A percentile compares a stretch with the other conserved stretches of the same genome.
These are phyloP conservation scores for Steccherinum ochraceum DNA, from an alignment of 768 basidiomycete genomes.

Conservation along the genomic window DNA sequence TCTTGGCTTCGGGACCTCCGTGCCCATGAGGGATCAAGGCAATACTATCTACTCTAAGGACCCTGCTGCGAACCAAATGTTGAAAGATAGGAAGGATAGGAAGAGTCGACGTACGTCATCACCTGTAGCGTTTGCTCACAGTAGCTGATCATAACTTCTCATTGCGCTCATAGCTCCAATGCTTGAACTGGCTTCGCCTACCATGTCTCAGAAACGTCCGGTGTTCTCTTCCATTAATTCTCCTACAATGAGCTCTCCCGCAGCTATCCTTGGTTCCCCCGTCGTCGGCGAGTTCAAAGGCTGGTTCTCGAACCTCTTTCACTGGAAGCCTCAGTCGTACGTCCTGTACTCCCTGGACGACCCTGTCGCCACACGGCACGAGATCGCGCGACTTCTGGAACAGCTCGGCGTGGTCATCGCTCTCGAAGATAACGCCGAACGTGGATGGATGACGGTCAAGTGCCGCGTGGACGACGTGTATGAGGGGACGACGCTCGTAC, in stretches of 20 bases:
- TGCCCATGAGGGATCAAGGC: conserved; percentile 22
- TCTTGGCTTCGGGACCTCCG: conserved; percentile 25
- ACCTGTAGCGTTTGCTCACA: background rate
- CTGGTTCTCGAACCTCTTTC: conserved; percentile 95
- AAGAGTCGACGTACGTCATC: conserved; percentile 48
- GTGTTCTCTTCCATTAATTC: conserved; percentile 41
- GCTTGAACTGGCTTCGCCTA: conserved; percentile 42
- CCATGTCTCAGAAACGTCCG: conserved; percentile 32
- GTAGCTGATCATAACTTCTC: background rate
- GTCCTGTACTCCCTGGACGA: conserved; percentile 53
- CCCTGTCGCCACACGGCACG: conserved; percentile 53
- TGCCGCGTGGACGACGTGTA: conserved; percentile 47
- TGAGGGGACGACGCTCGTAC: conserved; percentile 33
- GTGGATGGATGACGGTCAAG: conserved; percentile 35
- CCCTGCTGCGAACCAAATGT: conserved; percentile 33
- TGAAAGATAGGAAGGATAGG: conserved; percentile 36
- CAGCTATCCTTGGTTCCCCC: conserved; percentile 48
- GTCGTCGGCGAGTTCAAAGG: conserved; percentile 80
- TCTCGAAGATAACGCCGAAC: conserved; percentile 37
- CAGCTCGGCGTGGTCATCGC: conserved; percentile 57
- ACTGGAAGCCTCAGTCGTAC: conserved; percentile 68
- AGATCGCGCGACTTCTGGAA: conserved; percentile 59
- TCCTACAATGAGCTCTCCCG: conserved; percentile 36
- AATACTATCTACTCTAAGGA: conserved; percentile 27
- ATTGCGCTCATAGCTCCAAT: conserved; percentile 39